Conservation (phyloP, 2,329 filamentous ascomycete genomes). For the Monosporascus sp. region DNA sequence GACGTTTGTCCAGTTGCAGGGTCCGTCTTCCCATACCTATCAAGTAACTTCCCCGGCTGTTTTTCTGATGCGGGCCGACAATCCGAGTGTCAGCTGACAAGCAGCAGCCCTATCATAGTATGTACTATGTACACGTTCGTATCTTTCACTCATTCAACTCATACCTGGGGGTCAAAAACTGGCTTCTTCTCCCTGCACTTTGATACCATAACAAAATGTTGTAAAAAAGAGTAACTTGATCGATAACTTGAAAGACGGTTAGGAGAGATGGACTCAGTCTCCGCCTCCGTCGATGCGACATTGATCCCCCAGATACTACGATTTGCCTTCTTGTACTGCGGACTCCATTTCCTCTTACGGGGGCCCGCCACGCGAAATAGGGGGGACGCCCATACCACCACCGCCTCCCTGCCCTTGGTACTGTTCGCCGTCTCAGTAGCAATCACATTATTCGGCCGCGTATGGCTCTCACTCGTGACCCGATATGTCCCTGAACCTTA, state of each 20-base stretch:
- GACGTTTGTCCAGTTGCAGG: not conserved
- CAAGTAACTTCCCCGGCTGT: too few species aligned
- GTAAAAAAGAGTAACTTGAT: too few species aligned
- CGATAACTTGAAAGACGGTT: too few species aligned
- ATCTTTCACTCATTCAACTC: conserved; percentile 4
- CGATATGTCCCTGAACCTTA: conserved; percentile 47
- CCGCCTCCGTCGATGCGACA: conserved; percentile 7
- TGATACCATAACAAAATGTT: too few species aligned
- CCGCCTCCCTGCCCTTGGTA: not conserved
- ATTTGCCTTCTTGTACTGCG: conserved; percentile 7
- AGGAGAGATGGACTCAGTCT: conserved; percentile 5
- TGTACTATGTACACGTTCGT: too few species aligned
- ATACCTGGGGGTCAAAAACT: not conserved
- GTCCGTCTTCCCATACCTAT: too few species aligned
- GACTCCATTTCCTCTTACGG: not conserved
- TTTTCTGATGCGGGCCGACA: not conserved
- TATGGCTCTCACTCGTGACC: conserved; percentile 37
- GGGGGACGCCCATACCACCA: not conserved
- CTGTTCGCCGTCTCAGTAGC: not conserved
- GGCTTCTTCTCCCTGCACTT: too few species aligned
- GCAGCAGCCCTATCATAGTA: too few species aligned
- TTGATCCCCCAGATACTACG: conserved; percentile 8
- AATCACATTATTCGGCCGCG: conserved; percentile 17
- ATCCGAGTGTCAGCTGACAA: not conserved
- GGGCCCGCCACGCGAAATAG: not conserved